Evolutionary conservation across 2,329 filamentous ascomycete species (phyloP).

Genomic region (Rugonectria rugulosa): DNA sequence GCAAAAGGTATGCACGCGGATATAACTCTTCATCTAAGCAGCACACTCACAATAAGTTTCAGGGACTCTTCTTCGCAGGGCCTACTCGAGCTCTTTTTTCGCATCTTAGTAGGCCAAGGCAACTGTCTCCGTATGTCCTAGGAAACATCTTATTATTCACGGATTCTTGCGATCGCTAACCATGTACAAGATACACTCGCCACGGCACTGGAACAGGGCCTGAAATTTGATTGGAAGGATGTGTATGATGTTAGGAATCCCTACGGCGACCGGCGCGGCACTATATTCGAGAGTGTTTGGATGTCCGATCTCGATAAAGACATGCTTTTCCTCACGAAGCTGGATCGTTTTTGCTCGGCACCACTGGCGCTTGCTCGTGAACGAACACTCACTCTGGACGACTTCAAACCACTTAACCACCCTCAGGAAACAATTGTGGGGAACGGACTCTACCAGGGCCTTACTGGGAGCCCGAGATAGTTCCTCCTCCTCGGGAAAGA

Average conservation of each 20-base stretch:
- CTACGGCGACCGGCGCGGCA: constrained; percentile 30
- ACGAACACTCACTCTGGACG: constrained; percentile 21
- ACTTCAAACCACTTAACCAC: constrained; percentile 20
- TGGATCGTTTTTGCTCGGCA: constrained; percentile 12
- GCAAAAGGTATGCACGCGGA: not conserved
- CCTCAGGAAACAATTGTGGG: not conserved
- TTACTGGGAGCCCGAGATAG: constrained; percentile 26
- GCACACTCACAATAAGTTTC: not conserved
- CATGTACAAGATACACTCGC: not conserved
- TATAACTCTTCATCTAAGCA: not conserved
- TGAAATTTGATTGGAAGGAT: constrained; percentile 22
- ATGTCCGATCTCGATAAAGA: constrained; percentile 29
- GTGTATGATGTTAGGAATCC: constrained; percentile 31
- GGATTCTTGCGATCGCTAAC: not conserved
- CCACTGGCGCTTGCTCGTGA: constrained; percentile 19
- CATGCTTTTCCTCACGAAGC: constrained; percentile 23
- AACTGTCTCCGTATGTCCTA: not conserved
- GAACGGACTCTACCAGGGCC: constrained; percentile 10
- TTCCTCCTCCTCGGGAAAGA: not conserved
- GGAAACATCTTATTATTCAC: not conserved
- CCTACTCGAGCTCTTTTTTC: not conserved
- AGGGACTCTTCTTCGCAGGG: not conserved
- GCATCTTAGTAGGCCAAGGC: not conserved
- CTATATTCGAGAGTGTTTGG: constrained; percentile 29
- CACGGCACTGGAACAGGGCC: not conserved